phyloP scores from a whole-genome alignment of 2,329 filamentous ascomycete genomes.

The Biscogniauxia sp. region DNA sequence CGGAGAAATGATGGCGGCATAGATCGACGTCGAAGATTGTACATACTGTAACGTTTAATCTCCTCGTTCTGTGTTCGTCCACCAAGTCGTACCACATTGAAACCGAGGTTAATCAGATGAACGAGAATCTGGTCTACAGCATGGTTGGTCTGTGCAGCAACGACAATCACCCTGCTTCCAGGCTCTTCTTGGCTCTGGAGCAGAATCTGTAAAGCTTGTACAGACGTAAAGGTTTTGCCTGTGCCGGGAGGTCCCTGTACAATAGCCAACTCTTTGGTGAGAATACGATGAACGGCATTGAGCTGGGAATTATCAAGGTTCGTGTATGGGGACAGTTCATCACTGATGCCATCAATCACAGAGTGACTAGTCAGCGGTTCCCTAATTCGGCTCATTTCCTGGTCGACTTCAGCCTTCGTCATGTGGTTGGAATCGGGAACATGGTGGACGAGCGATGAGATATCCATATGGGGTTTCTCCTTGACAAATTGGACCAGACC shows the following conservation, averaged over 20 bases:
- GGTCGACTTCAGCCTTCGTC: slow-evolving; percentile 6
- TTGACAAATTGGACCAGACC: slow-evolving; percentile 31
- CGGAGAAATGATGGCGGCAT: slow-evolving; percentile 9
- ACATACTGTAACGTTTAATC: slow-evolving; percentile 66
- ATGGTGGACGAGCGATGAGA: slow-evolving; percentile 33
- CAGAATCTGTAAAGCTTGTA: slow-evolving; percentile 66
- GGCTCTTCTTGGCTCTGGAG: slow-evolving; percentile 52
- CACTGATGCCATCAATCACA: slow-evolving; percentile 25
- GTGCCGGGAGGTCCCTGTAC: slow-evolving; percentile 78
- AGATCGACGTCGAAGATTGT: slow-evolving; percentile 48
- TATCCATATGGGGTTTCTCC: slow-evolving; percentile 31
- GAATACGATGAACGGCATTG: slow-evolving; percentile 64
- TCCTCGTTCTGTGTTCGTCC: slow-evolving; percentile 64
- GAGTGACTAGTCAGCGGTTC: slow-evolving; percentile 18
- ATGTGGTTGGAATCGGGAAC: slow-evolving; percentile 19
- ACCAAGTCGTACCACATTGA: slow-evolving; percentile 61
- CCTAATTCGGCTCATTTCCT: slow-evolving; percentile 17
- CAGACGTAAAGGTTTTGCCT: slow-evolving; percentile 78
- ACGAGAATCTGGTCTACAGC: slow-evolving; percentile 78
- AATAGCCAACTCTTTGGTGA: slow-evolving; percentile 70
- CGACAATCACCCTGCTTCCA: slow-evolving; percentile 66
- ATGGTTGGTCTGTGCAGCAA: slow-evolving; percentile 88
- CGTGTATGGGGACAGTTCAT: slow-evolving; percentile 27
- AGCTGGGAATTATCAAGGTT: slow-evolving; percentile 70
- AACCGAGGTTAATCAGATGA: slow-evolving; percentile 52